Percentiles rank a stretch among this genome's conserved stretches.
Evolutionary conservation across 257 asterid genomes (phyloP).

Genomic region (Nicotiana attenuata): DNA sequence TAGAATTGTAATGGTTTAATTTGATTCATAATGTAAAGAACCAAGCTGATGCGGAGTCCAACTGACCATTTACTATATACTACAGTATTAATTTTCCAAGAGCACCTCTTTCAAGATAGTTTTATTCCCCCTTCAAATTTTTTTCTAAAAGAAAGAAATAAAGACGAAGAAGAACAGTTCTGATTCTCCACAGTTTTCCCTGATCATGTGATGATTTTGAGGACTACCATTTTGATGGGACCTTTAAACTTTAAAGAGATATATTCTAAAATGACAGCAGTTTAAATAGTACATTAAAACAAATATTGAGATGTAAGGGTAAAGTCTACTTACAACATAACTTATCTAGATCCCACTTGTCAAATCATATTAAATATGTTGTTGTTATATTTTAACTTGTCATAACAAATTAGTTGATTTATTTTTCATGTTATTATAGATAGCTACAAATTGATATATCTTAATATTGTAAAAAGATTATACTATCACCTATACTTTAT

Average conservation of each 20-base stretch:
- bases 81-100: not conserved
- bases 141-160: not conserved
- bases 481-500: too few relatives aligned
- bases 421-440: too few relatives aligned
- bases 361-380: too few relatives aligned
- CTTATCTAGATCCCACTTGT: too few relatives aligned
- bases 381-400: not conserved
- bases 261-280: not conserved
- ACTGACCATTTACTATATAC: not conserved
- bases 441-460: too few relatives aligned
- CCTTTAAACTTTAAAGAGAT: not conserved
- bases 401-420: too few relatives aligned
- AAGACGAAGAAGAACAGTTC: not conserved
- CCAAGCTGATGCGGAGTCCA: slow-evolving; percentile 9
- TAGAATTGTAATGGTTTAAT: not conserved
- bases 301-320: not conserved
- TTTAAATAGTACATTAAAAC: not conserved
- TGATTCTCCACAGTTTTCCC: not conserved
- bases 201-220: not conserved
- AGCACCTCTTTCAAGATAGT: not conserved
- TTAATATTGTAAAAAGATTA: too few relatives aligned
- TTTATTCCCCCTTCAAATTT: not conserved
- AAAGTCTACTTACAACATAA: too few relatives aligned
- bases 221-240: not conserved
- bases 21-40: not conserved